Evolutionary conservation across 2,329 filamentous ascomycete genomes (phyloP).

Genomic region (Neopestalotiopsis clavispora): DNA sequence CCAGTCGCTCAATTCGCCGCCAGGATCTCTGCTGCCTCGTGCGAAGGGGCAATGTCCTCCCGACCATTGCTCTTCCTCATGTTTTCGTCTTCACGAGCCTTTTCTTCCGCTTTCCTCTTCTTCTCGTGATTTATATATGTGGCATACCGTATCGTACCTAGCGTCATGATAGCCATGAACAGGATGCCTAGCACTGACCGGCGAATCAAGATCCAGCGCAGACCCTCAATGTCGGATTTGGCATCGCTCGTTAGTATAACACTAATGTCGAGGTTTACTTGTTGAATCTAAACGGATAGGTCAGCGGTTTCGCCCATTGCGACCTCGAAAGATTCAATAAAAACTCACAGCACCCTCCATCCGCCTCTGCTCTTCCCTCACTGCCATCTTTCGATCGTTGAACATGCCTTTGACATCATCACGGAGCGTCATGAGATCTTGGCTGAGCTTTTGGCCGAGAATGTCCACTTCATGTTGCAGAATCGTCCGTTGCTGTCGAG

Average conservation of each 20-base stretch:
- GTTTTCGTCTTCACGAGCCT: slow-evolving; percentile 48
- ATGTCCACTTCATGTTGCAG: slow-evolving; percentile 97
- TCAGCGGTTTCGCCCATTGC: slow-evolving; percentile 1
- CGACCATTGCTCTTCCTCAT: slow-evolving; percentile 48
- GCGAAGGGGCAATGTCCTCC: slow-evolving; percentile 49
- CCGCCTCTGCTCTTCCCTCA: slow-evolving; percentile 83
- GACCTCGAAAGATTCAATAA: neutral
- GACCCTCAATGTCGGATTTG: slow-evolving; percentile 87
- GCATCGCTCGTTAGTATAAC: slow-evolving; percentile 87
- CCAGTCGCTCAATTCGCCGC: slow-evolving; percentile 53
- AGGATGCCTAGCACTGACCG: slow-evolving; percentile 68
- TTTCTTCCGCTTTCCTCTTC: slow-evolving; percentile 50
- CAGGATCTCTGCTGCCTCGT: slow-evolving; percentile 62
- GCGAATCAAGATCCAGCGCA: slow-evolving; percentile 82
- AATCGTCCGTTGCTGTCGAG: slow-evolving; percentile 81
- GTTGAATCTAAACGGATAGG: slow-evolving; percentile 69
- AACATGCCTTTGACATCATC: slow-evolving; percentile 96
- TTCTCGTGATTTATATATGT: slow-evolving; percentile 59
- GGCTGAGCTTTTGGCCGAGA: slow-evolving; percentile 79
- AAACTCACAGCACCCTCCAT: slow-evolving; percentile 76
- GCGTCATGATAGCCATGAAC: slow-evolving; percentile 67
- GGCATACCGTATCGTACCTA: slow-evolving; percentile 64
- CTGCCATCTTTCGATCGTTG: slow-evolving; percentile 92
- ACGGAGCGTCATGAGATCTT: slow-evolving; percentile 81
- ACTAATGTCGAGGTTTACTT: slow-evolving; percentile 96